Evolutionary conservation across 768 basidiomycete genomes (phyloP).

Genomic region (Lactarius akahatsu): DNA sequence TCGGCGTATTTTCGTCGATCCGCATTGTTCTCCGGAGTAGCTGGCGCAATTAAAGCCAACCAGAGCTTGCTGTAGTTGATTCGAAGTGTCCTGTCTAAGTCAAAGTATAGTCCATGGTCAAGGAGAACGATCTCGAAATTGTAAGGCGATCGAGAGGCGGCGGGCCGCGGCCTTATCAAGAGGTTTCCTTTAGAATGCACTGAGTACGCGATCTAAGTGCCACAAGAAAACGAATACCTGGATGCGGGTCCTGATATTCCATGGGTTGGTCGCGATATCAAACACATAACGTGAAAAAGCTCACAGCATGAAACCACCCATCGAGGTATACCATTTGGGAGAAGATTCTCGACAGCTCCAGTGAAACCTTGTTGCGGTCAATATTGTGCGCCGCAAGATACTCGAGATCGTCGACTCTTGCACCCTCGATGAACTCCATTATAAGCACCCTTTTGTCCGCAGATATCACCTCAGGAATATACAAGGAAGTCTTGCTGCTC

Average conservation of each 20-base stretch:
- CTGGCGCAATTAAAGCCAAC: conserved; percentile 80
- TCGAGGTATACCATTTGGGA: conserved; percentile 94
- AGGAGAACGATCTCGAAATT: conserved; percentile 96
- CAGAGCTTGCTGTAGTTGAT: conserved; percentile 87
- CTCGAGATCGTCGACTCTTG: conserved; percentile 80
- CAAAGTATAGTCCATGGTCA: conserved; percentile 94
- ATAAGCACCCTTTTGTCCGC: conserved; percentile 83
- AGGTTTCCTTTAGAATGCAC: conserved; percentile 64
- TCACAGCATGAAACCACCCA: conserved; percentile 83
- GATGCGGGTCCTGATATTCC: conserved; percentile 74
- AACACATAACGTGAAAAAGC: conserved; percentile 32
- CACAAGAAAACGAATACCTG: conserved; percentile 45
- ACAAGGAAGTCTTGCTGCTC: conserved; percentile 70
- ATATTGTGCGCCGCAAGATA: conserved; percentile 82
- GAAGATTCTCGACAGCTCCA: conserved; percentile 90
- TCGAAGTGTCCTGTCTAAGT: conserved; percentile 75
- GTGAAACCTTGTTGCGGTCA: conserved; percentile 89
- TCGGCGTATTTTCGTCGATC: conserved; percentile 86
- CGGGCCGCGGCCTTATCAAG: conserved; percentile 75
- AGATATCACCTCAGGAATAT: conserved; percentile 80
- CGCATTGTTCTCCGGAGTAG: conserved; percentile 59
- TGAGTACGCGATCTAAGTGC: conserved; percentile 8
- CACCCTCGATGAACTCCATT: conserved; percentile 94
- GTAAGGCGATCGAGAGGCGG: conserved; percentile 69
- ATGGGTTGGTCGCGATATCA: conserved; percentile 10